Conservation (phyloP, 2,329 filamentous ascomycete genomes). For the Cordyceps militaris region DNA sequence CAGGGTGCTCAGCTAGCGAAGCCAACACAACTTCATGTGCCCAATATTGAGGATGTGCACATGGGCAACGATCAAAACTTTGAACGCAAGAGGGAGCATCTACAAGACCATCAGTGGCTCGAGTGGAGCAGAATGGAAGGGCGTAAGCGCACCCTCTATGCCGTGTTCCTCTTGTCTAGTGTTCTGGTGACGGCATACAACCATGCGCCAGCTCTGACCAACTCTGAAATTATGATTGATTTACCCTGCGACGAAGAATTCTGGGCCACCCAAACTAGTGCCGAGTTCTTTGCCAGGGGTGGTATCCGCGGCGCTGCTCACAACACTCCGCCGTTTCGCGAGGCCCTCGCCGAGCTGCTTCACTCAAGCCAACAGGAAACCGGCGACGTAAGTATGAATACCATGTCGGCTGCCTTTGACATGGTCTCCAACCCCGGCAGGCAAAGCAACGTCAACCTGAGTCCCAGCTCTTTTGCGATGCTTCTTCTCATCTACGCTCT, state of each 20-base stretch:
- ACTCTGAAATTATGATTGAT: conserved; percentile 85
- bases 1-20: conserved; percentile 71
- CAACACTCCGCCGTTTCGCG: conserved; percentile 71
- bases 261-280: conserved; percentile 75
- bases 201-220: conserved; percentile 81
- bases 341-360: conserved; percentile 72
- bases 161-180: conserved; percentile 86
- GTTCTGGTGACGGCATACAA: conserved; percentile 89
- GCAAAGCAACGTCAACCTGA: conserved; percentile 54
- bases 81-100: conserved; percentile 42
- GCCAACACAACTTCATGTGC: conserved; percentile 37
- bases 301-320: conserved; percentile 62
- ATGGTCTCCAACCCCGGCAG: conserved; percentile 32
- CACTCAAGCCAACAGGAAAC: conserved; percentile 63
- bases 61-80: conserved; percentile 49
- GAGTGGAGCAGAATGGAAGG: conserved; percentile 86
- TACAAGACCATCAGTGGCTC: conserved; percentile 66
- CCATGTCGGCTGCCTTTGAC: conserved; percentile 28
- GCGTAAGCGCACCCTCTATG: conserved; percentile 85
- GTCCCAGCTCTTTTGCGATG: conserved; percentile 86
- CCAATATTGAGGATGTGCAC: conserved; percentile 46
- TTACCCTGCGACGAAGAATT: conserved; percentile 90
- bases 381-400: conserved; percentile 29
- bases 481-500: conserved; percentile 87
- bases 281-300: conserved; percentile 72